Evolutionary conservation across 345 rosid species (phyloP), one percentile per base, ranked within the genome.

Genomic region (Aethionema arabicum): DNA sequence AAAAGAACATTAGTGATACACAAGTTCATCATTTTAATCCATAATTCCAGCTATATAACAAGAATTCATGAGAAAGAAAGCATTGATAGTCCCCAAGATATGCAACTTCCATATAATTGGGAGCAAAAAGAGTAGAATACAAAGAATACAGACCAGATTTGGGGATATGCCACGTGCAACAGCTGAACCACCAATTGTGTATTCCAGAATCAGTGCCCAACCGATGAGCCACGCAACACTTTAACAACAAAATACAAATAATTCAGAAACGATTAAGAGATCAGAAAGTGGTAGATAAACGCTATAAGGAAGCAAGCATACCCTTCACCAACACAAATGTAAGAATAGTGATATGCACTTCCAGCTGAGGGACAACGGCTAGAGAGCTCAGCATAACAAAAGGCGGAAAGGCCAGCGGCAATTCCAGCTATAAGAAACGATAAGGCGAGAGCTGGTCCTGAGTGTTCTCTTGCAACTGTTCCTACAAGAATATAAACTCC

Each of bases 281-380:
- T 7, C 27, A 44, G 49, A 5, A 15, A 55, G 47, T 41, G 11
- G 40, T 55, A 46, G 42, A 59, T 12, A 14, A 21, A 43, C 14
- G 11, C 11, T 52, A 60, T 3, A 11, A 6, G 32, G 0, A 21
- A 36, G 36, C 11, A 6, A 16, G 12, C 6, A 32, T 49, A 92
- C 98, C 98, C 95, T 83, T 92, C 99, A 36, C 99, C 99, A 11
- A 85, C 81, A 71, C 99, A 92, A 55, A 92, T 89, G 81, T 92
- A 92, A 1, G 99, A 76, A 76, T 89, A 92, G 59, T 92, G 99
- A 71, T 92, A 92, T n/a, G 99, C 99, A 70, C 99, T 92, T 33
- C 99, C 99, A 50, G 99, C 99, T 33, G 99, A 92, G 1, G 99
- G 99, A 58, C 97, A 92, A 31, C 99, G 93, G 65, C 91, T 76